Conservation (phyloP, 345 rosid genomes). For the Cardiospermum halicacabum region DNA sequence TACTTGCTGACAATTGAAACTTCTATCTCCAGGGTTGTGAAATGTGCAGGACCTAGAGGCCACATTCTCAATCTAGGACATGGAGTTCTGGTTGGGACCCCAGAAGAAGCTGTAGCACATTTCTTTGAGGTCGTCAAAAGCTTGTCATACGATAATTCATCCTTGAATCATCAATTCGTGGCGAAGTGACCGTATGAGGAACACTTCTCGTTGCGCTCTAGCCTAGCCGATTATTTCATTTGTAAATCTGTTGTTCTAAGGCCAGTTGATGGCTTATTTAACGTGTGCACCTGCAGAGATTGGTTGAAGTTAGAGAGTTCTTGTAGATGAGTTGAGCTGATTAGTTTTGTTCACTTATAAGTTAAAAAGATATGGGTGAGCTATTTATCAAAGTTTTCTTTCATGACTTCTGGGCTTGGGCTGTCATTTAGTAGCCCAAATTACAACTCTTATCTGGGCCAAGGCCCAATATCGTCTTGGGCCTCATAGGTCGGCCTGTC, state of each 20-base stretch:
- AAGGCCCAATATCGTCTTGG: no score
- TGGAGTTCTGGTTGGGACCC: conserved; percentile 90
- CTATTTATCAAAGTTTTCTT: no score
- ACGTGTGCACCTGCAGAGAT: conserved; percentile 12
- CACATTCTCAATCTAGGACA: conserved; percentile 91
- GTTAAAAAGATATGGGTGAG: no score
- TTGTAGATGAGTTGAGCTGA: conserved; percentile 18
- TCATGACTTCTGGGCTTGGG: no score
- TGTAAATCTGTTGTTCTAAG: conserved; percentile 3
- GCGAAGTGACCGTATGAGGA: conserved; percentile 51
- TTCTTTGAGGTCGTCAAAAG: conserved; percentile 78
- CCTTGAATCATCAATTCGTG: conserved; percentile 37
- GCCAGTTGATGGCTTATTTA: conserved; percentile 9
- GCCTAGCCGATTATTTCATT: conserved; percentile 11
- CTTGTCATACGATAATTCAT: conserved; percentile 44
- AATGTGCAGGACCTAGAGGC: conserved; percentile 73
- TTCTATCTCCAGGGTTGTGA: conserved; percentile 61
- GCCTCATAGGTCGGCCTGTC: no score
- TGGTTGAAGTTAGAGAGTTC: conserved; percentile 16
- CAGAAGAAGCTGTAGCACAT: conserved; percentile 91
- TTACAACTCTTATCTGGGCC: no score
- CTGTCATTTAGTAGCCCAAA: no score
- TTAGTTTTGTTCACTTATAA: conserved; percentile 13
- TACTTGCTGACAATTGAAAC: not conserved
- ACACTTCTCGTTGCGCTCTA: not conserved